phyloP scores from a whole-genome alignment of 768 basidiomycete genomes.

The Lanmaoa pseudosensibilis region DNA sequence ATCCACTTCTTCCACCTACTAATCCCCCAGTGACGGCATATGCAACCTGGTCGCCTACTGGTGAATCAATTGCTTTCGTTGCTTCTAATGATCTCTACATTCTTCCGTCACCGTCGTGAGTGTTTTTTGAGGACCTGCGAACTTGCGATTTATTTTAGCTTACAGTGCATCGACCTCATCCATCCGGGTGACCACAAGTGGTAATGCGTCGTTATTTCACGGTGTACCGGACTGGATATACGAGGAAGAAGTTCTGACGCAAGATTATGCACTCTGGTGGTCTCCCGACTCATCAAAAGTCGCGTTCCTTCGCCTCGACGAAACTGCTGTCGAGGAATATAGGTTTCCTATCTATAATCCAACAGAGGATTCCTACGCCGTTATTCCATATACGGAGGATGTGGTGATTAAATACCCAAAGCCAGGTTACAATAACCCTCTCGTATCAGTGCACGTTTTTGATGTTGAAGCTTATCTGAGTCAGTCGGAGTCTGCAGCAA shows the following conservation, averaged over 20 bases:
- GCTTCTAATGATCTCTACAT: slow-evolving; percentile 87
- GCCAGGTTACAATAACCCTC: slow-evolving; percentile 86
- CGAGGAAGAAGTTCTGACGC: slow-evolving; percentile 84
- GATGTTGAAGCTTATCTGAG: slow-evolving; percentile 60
- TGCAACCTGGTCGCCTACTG: slow-evolving; percentile 84
- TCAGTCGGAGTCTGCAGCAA: slow-evolving; percentile 27
- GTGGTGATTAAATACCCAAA: slow-evolving; percentile 81
- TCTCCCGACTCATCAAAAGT: slow-evolving; percentile 61
- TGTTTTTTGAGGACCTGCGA: slow-evolving; percentile 3
- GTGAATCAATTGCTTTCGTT: slow-evolving; percentile 85
- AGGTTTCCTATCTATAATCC: slow-evolving; percentile 92
- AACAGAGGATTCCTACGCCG: slow-evolving; percentile 60
- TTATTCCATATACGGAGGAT: slow-evolving; percentile 73
- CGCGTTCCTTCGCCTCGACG: slow-evolving; percentile 87
- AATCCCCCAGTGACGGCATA: slow-evolving; percentile 72
- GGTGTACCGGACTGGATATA: slow-evolving; percentile 99
- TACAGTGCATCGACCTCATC: slow-evolving; percentile 41
- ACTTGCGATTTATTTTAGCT: slow-evolving; percentile 4
- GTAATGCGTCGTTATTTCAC: slow-evolving; percentile 83
- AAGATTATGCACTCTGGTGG: slow-evolving; percentile 86
- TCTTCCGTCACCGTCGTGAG: slow-evolving; percentile 64
- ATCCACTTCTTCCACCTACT: slow-evolving; percentile 67
- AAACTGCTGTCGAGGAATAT: slow-evolving; percentile 84
- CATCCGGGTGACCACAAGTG: slow-evolving; percentile 79
- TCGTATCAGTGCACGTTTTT: slow-evolving; percentile 82